Conservation (phyloP, 2,329 filamentous ascomycete species). For the Trichoderma breve region DNA sequence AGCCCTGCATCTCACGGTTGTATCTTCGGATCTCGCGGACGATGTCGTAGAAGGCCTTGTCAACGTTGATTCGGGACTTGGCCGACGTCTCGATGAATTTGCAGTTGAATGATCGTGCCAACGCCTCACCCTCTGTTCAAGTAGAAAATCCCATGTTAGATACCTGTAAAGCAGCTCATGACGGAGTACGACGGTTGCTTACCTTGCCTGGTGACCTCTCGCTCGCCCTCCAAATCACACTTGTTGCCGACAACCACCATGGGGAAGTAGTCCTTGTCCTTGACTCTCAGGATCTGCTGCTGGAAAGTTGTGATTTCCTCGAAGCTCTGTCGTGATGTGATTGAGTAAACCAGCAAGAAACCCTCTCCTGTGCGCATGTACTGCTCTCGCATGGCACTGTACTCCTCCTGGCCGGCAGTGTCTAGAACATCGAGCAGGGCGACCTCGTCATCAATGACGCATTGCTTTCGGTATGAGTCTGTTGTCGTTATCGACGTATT, state of each 20-base stretch:
- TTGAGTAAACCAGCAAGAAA: constrained; percentile 96
- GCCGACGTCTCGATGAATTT: constrained; percentile 99
- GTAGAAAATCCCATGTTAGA: neutral
- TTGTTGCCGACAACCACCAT: constrained; percentile 99
- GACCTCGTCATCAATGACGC: constrained; percentile 96
- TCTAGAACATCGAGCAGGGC: constrained; percentile 96
- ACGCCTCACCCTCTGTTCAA: constrained; percentile 75
- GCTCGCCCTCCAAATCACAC: constrained; percentile 92
- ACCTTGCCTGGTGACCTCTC: constrained; percentile 92
- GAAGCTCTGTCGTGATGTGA: constrained; percentile 94
- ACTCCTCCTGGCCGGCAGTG: constrained; percentile 97
- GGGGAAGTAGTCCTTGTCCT: constrained; percentile 99
- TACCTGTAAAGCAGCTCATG: neutral
- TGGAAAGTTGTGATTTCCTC: constrained; percentile 99
- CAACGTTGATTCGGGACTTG: constrained; percentile 96
- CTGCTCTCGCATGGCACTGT: constrained; percentile 98
- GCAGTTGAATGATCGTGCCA: constrained; percentile 87
- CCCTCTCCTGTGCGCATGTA: constrained; percentile 99
- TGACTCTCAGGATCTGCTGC: constrained; percentile 96
- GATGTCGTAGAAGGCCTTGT: constrained; percentile 97
- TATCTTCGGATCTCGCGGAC: constrained; percentile 97
- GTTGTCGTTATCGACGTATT: constrained; percentile 24
- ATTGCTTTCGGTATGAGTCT: constrained; percentile 99
- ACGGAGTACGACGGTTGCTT: constrained; percentile 33
- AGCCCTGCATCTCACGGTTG: constrained; percentile 96